phyloP scores from a whole-genome alignment of 2,329 filamentous ascomycete species.

The Fusarium nelsonii region DNA sequence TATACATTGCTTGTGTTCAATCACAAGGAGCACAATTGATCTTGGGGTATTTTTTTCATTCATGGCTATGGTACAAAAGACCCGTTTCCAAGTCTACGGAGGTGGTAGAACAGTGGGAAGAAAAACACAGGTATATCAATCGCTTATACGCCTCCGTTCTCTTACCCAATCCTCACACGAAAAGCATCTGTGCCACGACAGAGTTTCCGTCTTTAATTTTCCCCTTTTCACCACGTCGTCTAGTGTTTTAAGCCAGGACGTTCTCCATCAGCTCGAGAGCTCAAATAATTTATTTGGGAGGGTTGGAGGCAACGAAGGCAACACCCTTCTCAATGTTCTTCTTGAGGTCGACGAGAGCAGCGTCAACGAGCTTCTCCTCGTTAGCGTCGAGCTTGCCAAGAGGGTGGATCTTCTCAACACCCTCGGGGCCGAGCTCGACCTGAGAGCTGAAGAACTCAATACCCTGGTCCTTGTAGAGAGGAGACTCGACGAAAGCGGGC shows the following conservation, averaged over 20 bases:
- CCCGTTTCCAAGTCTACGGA: slow-evolving; percentile 52
- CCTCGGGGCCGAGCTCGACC: slow-evolving; percentile 95
- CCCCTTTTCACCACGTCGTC: slow-evolving; percentile 34
- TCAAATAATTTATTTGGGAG: slow-evolving; percentile 64
- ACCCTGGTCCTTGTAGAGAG: slow-evolving; percentile 98
- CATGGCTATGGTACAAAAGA: slow-evolving; percentile 55
- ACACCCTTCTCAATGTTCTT: slow-evolving; percentile 97
- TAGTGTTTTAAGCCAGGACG: slow-evolving; percentile 6
- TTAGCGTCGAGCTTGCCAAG: slow-evolving; percentile 85
- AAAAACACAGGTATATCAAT: slow-evolving; percentile 44
- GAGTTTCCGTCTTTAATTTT: slow-evolving; percentile 25
- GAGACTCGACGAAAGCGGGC: slow-evolving; percentile 96
- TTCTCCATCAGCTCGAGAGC: slow-evolving; percentile 16
- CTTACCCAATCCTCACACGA: slow-evolving; percentile 32
- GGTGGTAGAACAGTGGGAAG: slow-evolving; percentile 48
- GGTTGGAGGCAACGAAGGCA: slow-evolving; percentile 69
- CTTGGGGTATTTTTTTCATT: slow-evolving; percentile 44
- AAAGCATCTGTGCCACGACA: slow-evolving; percentile 34
- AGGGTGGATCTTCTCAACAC: slow-evolving; percentile 92
- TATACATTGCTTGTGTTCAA: not conserved
- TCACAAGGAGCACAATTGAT: not conserved
- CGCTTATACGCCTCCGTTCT: slow-evolving; percentile 35
- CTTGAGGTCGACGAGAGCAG: slow-evolving; percentile 84
- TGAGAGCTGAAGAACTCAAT: slow-evolving; percentile 96
- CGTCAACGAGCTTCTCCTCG: slow-evolving; percentile 92